Evolutionary conservation across 352 stramenopile species (phyloP), one percentile per base, ranked within the genome.

Genomic region (Pythium brachiatum): DNA sequence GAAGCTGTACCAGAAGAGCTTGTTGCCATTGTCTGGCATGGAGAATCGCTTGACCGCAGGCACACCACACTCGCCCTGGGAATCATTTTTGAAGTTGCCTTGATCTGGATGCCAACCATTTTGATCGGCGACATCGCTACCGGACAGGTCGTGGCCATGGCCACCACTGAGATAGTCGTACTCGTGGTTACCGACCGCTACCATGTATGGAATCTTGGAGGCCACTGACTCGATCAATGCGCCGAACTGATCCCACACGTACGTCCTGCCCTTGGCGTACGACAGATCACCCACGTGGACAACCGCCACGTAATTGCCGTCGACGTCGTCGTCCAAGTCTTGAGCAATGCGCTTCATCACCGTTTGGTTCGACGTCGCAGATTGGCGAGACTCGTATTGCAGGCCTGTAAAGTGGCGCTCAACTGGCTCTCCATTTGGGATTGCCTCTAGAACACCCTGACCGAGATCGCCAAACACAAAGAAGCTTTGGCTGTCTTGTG

Each of bases 171-270:
- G 25, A 44, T 80, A 81, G 62, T 77, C 74, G 60, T 79, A 81
- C 51, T 81, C 74, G 57, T 81, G 71, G 54, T 81, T 81, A 0
- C 70, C 74, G 20, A 81, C 56, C 6, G 50, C 64, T 13, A 78
- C 70, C 75, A 87, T 78, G 78, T 89, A 61, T 80, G 90, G 84
- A 2, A 96, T 66, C n/a, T 60, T 62, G 9, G 75, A 73, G 3
- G 88, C 74, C 66, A 93, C 81, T 2, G 81, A 73, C 70, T 92
- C 58, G 52, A 95, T 81, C 53, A 95, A 76, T n/a, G 80, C 55
- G 25, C 84, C 72, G 57, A 83, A 89, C 62, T 90, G 78, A 41
- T 96, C 88, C 89, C 89, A 97, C 29, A 88, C 50, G 31, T 69
- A 86, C 18, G 86, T 89, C 3, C 70, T 55, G 0, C 76, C 74